Percentiles rank a stretch among this genome's conserved stretches.
phyloP scores from a whole-genome alignment of 2,329 filamentous ascomycete genomes.

The Samsoniella hepiali region DNA sequence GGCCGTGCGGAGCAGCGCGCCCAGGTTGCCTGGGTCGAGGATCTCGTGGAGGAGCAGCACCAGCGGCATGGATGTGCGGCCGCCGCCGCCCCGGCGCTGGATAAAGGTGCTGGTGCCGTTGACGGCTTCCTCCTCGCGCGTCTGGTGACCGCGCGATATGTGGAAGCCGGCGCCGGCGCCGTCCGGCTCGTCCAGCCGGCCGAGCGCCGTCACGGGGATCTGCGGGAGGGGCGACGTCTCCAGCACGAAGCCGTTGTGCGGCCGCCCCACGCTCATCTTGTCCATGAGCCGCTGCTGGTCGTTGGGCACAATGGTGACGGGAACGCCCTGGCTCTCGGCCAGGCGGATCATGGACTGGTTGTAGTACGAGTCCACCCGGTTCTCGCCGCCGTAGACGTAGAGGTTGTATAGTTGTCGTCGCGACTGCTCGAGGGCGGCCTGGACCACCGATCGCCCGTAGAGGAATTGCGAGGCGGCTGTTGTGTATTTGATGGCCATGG shows the following conservation, averaged over 20 bases:
- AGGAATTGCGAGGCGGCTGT: constrained; percentile 89
- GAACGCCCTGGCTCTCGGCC: constrained; percentile 48
- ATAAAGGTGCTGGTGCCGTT: constrained; percentile 64
- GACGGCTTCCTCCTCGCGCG: constrained; percentile 66
- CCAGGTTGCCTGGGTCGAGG: constrained; percentile 84
- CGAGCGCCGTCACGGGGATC: constrained; percentile 61
- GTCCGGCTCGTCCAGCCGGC: constrained; percentile 42
- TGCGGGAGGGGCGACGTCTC: constrained; percentile 82
- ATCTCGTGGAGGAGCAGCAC: constrained; percentile 73
- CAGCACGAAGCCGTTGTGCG: constrained; percentile 86
- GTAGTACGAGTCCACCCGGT: constrained; percentile 47
- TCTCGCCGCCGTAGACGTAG: constrained; percentile 66
- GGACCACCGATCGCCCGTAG: constrained; percentile 78
- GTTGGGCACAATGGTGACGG: constrained; percentile 56
- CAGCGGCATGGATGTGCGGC: constrained; percentile 53
- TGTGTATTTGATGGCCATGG: constrained; percentile 54
- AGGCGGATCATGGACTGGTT: constrained; percentile 44
- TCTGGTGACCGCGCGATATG: constrained; percentile 63
- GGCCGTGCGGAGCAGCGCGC: constrained; percentile 82
- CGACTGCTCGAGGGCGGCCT: constrained; percentile 66
- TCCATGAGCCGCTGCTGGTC: constrained; percentile 68
- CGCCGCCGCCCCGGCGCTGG: constrained; percentile 28
- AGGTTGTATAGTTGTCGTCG: constrained; percentile 78
- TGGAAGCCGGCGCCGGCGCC: constrained; percentile 52
- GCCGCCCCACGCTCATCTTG: constrained; percentile 76